These are phyloP conservation scores for Eimeria tenella DNA, from an alignment of 169 alveolate genomes.

Conservation along the genomic window DNA sequence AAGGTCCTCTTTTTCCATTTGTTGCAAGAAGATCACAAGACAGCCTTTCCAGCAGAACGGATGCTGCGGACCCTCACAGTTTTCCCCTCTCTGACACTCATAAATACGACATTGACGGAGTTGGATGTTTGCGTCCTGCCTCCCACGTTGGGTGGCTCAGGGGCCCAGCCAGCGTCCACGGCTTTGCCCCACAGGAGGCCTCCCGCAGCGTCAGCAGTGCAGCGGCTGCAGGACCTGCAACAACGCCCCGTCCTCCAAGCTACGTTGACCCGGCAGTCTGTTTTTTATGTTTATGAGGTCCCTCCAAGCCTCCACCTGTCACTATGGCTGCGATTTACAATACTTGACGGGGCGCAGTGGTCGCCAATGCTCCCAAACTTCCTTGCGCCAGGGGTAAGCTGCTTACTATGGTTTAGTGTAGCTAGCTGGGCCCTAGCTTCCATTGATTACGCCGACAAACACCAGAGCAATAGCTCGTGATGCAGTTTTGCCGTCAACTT, in stretches of 20 bases:
- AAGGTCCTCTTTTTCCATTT: slow-evolving; percentile 86
- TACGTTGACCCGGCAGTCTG: slow-evolving; percentile 63
- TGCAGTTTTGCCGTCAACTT: not conserved
- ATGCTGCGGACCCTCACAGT: slow-evolving; percentile 84
- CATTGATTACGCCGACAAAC: too few relatives aligned
- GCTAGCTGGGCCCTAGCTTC: too few relatives aligned
- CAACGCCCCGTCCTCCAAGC: slow-evolving; percentile 60
- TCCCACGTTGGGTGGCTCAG: not conserved
- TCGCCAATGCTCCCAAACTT: slow-evolving; percentile 52
- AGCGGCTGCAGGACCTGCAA: slow-evolving; percentile 75
- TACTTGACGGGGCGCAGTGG: slow-evolving; percentile 72
- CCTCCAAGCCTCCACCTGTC: slow-evolving; percentile 41
- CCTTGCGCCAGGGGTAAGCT: slow-evolving; percentile 48
- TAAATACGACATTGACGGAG: slow-evolving; percentile 89
- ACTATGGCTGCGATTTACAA: slow-evolving; percentile 55
- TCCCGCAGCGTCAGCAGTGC: slow-evolving; percentile 57
- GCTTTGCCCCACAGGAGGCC: slow-evolving; percentile 2
- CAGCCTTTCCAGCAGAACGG: slow-evolving; percentile 90
- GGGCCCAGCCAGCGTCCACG: not conserved
- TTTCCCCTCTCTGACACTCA: slow-evolving; percentile 88
- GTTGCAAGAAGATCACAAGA: slow-evolving; percentile 82
- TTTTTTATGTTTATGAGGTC: slow-evolving; percentile 74
- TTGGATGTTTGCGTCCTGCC: slow-evolving; percentile 82
- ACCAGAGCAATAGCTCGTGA: not conserved
- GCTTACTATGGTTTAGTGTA: not conserved